Evolutionary conservation across 306 rosid genomes (phyloP).

Genomic region (Medicago lupulina): DNA sequence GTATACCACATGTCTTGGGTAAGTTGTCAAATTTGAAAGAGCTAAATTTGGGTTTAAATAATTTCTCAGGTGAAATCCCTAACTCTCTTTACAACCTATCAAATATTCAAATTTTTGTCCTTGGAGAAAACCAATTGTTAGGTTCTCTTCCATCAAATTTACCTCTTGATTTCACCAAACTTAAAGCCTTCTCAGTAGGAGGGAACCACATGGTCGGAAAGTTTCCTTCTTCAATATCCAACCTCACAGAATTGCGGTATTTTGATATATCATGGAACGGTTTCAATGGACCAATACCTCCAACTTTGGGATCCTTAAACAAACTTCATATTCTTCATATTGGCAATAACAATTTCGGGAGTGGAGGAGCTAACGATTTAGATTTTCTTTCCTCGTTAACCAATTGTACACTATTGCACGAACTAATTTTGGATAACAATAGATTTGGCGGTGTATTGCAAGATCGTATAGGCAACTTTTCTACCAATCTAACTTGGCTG

Average conservation of each 20-base stretch:
- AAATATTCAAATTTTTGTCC: background rate
- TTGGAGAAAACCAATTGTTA: background rate
- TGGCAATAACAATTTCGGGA: background rate
- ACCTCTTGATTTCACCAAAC: constrained; percentile 29
- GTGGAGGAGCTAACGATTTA: constrained; percentile 26
- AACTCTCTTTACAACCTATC: constrained; percentile 44
- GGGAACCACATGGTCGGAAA: constrained; percentile 17
- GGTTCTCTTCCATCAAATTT: constrained; percentile 34
- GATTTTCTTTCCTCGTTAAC: constrained; percentile 43
- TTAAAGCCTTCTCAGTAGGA: background rate
- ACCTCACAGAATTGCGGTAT: constrained; percentile 4
- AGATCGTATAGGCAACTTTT: constrained; percentile 15
- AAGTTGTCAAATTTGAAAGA: constrained; percentile 17
- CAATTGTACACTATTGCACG: constrained; percentile 29
- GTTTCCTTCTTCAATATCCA: constrained; percentile 37
- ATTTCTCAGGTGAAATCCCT: constrained; percentile 33
- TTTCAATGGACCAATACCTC: constrained; percentile 41
- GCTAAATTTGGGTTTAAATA: background rate
- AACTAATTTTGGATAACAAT: accelerated
- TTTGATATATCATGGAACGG: background rate
- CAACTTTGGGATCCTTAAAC: constrained; percentile 10
- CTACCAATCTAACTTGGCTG: background rate
- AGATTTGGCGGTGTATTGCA: constrained; percentile 34
- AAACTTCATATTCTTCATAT: constrained; percentile 20
- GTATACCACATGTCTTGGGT: constrained; percentile 29